Percentiles rank a stretch among this genome's conserved stretches.
Conservation (phyloP, 202 grass and related monocot genomes). For the Schoenoplectus triqueter region DNA sequence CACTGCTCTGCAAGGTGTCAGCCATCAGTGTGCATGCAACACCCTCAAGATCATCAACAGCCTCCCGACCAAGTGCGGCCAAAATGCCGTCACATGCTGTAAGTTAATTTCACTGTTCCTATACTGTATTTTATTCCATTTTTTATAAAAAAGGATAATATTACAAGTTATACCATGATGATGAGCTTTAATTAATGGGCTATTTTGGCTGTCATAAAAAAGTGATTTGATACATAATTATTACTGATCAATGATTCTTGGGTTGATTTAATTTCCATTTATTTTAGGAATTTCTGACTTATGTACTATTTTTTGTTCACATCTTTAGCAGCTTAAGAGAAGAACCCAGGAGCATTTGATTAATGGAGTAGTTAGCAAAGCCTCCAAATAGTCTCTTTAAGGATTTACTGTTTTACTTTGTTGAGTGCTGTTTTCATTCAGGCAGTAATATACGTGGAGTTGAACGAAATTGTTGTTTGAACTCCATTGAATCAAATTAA, state of each 20-base stretch:
- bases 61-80: constrained; percentile 63
- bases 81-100: constrained; percentile 53
- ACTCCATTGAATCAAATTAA: constrained; percentile 32
- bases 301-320: neutral
- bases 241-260: no score
- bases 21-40: constrained; percentile 66
- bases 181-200: no score
- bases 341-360: neutral
- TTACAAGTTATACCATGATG: no score
- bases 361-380: no score
- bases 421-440: constrained; percentile 30
- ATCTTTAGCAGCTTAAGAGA: constrained; percentile 30
- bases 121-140: neutral
- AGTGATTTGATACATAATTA: no score
- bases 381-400: neutral
- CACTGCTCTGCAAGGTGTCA: constrained; percentile 56
- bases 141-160: neutral
- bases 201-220: neutral
- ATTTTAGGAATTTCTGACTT: neutral
- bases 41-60: constrained; percentile 79
- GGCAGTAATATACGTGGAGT: constrained; percentile 7
- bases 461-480: neutral
- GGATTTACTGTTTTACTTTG: constrained; percentile 23
- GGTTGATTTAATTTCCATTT: no score
- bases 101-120: constrained; percentile 22